Evolutionary conservation across 129 eudicot species (phyloP).

Genomic region (Artemisia annua): DNA sequence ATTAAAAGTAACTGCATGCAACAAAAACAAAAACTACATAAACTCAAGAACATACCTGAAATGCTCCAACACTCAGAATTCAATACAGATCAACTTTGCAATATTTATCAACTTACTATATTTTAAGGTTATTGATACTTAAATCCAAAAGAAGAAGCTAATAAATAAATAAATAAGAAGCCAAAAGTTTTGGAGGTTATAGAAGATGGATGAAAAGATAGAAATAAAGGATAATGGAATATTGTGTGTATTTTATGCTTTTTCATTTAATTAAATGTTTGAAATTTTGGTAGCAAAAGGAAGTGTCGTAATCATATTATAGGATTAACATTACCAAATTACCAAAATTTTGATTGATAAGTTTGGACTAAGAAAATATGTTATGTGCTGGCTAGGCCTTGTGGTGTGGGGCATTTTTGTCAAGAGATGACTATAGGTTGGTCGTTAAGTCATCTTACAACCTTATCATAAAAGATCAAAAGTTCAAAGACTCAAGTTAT

Average conservation of each 20-base stretch:
- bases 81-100: slow-evolving; percentile 12
- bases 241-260: not conserved
- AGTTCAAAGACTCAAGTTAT: too few species aligned
- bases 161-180: not conserved
- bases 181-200: slow-evolving; percentile 15
- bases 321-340: slow-evolving; percentile 6
- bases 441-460: too few species aligned
- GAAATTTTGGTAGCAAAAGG: slow-evolving; percentile 18
- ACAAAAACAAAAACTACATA: not conserved
- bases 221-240: slow-evolving; percentile 14
- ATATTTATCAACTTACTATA: slow-evolving; percentile 6
- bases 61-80: slow-evolving; percentile 28
- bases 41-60: slow-evolving; percentile 33
- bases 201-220: slow-evolving; percentile 17
- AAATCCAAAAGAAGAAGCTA: slow-evolving; percentile 5
- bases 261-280: slow-evolving; percentile 2
- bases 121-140: slow-evolving; percentile 5
- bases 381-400: slow-evolving; percentile 3
- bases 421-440: too few species aligned
- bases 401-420: too few species aligned
- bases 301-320: slow-evolving; percentile 10
- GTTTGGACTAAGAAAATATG: slow-evolving; percentile 3
- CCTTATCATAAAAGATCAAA: too few species aligned
- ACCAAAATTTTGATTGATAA: not conserved
- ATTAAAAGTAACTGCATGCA: not conserved